Percentiles rank a stretch among this genome's conserved stretches.
These are phyloP conservation scores for Calonectria pseudoturangicola DNA, from an alignment of 2,329 filamentous ascomycete genomes.

Conservation along the genomic window DNA sequence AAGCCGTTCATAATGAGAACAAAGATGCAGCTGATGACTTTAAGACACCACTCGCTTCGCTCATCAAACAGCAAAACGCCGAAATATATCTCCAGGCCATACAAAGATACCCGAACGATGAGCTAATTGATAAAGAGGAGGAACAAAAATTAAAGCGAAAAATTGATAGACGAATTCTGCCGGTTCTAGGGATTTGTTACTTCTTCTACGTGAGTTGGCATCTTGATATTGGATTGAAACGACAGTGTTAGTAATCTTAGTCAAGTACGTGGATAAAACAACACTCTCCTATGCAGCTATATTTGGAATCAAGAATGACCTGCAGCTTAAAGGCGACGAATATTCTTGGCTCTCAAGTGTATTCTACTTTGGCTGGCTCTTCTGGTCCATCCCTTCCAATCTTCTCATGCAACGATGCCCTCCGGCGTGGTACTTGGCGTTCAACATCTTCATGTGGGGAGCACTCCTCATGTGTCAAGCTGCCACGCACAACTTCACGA, in stretches of 20 bases:
- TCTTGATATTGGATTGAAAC: too few species aligned
- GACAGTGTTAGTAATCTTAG: background rate
- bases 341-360: conserved; percentile 68
- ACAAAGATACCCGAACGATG: conserved; percentile 60
- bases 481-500: conserved; percentile 72
- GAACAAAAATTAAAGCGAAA: conserved; percentile 61
- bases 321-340: conserved; percentile 72
- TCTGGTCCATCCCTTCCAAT: conserved; percentile 59
- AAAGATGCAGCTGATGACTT: background rate
- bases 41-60: background rate
- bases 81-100: conserved; percentile 61
- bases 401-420: conserved; percentile 58
- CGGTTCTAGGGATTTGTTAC: conserved; percentile 62
- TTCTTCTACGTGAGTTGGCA: conserved; percentile 58
- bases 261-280: conserved; percentile 65
- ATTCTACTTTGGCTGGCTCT: conserved; percentile 62
- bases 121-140: conserved; percentile 58
- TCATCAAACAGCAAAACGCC: conserved; percentile 33
- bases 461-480: conserved; percentile 69
- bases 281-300: conserved; percentile 78
- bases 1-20: background rate
- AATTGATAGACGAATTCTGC: conserved; percentile 61
- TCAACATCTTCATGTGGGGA: conserved; percentile 75
- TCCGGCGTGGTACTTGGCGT: conserved; percentile 61
- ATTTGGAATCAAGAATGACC: conserved; percentile 76